Base-by-base conservation (phyloP, 1,284 basidiomycete genomes). In the Mycena citricolor region DNA sequence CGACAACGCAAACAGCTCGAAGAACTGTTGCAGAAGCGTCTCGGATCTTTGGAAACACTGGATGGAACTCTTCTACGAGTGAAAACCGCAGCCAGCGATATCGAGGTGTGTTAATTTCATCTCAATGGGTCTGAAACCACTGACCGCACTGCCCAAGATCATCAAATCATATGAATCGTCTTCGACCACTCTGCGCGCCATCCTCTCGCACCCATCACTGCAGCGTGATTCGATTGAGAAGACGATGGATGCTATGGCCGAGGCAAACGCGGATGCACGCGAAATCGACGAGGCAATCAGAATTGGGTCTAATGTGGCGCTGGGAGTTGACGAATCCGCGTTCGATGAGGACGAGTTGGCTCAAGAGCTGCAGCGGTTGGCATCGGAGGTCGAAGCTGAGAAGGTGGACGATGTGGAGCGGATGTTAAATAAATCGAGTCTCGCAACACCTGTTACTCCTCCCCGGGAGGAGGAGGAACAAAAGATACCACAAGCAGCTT, bases 151-250 rank as follows among this genome's bases (percentile, higher is more conserved):
- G n/a, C n/a, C n/a, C n/a, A 58, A 94, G 87, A 88, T 97, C 42
- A 83, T 97, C 79, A 79, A 79, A 52, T 80, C 84, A 0, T 97
- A 95, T 61, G 79, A 90, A 61, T 81, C 82, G 1, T 93, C 91
- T 2, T 83, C 89, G 0, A 64, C 76, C 2, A 91, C 92, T 0
- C 73, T 98, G 8, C 77, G 78, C 10, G 64, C 76, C 0, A 79
- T 97, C 30, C 79, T 97, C 2, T 69, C 82, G 1, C 82, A 94
- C 55, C 90, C 92, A 0, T 82, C 82, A 0, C 71, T 98, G 11
- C 81, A 86, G 51, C 76, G 79, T 5, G 86, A 86, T 14, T 77
- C 77, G 36, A 81, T 97, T 39, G 90, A 95, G 36, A 73, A 79
- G 53, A 94, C 91, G 2, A 85, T 97, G 77, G 89, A 94, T 24